Evolutionary conservation across 2,329 filamentous ascomycete species (phyloP), one percentile per base, ranked within the genome.

Genomic region (Arthrobotrys musiformis): DNA sequence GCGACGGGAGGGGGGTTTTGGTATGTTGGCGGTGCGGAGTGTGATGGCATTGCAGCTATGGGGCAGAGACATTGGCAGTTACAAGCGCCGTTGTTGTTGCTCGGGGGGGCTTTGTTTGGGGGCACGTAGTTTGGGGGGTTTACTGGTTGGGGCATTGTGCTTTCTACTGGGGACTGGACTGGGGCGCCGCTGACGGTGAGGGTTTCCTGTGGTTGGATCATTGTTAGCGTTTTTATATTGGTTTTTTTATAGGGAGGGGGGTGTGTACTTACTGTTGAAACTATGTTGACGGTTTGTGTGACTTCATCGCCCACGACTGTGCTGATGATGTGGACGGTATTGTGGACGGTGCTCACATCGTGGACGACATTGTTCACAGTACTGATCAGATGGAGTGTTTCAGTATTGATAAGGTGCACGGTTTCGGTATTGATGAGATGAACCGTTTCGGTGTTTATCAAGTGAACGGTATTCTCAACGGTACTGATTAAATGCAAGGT

Each of bases 31-130:
- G 58, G 35, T 8, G 40, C 40, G 52, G 26, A 8, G 15, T 62
- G 56, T 9, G 52, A 50, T 22, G 66, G 66, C 54, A 61, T 70
- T 11, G 68, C 46, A 19, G 17, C 68, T 24, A 58, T 44, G 6
- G 73, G 73, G 42, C 73, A 77, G 40, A 67, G 33, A 30, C 73
- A 77, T 52, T 77, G 73, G 42, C 73, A 77, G 17, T 70, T 61
- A 33, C 73, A 77, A 17, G 58, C 42, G 26, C 28, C 69, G n/a
- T 44, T 44, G 42, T 60, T 52, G 30, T 52, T 66, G 6, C 28
- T 22, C 37, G 50, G 70, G 4, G 73, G 73, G 6, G 40, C 44
- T 15, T 56, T 61, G 11, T 28, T 61, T 28, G 54, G 54, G 2
- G 54, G 54, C 15, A 13, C 33, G 19, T 58, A 40, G 54, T 40